Evolutionary conservation across 2,329 filamentous ascomycete species (phyloP).

Genomic region (Fusarium armeniacum): DNA sequence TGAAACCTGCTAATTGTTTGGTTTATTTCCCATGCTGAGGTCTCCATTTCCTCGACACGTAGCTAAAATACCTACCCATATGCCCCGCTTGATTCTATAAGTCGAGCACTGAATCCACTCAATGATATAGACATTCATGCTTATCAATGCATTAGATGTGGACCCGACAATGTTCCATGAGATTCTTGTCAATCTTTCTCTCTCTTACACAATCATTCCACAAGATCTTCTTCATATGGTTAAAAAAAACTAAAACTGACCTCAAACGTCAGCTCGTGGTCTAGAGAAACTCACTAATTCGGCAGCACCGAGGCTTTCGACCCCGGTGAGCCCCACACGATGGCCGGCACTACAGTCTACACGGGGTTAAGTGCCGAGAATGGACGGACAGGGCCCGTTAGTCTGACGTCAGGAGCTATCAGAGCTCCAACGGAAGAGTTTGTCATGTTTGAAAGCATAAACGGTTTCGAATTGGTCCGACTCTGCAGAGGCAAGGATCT

Average conservation of each 20-base stretch:
- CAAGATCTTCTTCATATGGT: background rate
- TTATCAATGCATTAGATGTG: slow-evolving; percentile 10
- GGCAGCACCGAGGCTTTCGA: slow-evolving; percentile 25
- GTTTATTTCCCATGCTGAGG: no score
- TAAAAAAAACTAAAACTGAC: background rate
- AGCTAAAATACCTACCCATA: background rate
- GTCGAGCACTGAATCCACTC: background rate
- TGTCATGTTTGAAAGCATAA: slow-evolving; percentile 29
- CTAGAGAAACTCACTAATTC: background rate
- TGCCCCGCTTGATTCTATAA: background rate
- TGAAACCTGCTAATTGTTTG: no score
- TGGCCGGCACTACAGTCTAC: slow-evolving; percentile 31
- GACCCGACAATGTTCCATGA: slow-evolving; percentile 8
- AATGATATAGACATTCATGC: background rate
- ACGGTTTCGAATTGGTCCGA: slow-evolving; percentile 35
- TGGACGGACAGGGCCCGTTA: slow-evolving; percentile 35
- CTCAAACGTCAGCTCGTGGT: slow-evolving; percentile 8
- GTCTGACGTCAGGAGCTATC: slow-evolving; percentile 36
- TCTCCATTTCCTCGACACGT: background rate
- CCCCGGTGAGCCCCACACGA: slow-evolving; percentile 27
- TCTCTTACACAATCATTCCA: background rate
- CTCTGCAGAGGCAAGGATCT: slow-evolving; percentile 8
- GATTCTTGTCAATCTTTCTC: background rate
- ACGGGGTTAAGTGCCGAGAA: slow-evolving; percentile 42
- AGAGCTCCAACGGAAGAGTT: slow-evolving; percentile 25